phyloP scores from a whole-genome alignment of 2,329 filamentous ascomycete genomes.

The Paracoccidioides lutzii region DNA sequence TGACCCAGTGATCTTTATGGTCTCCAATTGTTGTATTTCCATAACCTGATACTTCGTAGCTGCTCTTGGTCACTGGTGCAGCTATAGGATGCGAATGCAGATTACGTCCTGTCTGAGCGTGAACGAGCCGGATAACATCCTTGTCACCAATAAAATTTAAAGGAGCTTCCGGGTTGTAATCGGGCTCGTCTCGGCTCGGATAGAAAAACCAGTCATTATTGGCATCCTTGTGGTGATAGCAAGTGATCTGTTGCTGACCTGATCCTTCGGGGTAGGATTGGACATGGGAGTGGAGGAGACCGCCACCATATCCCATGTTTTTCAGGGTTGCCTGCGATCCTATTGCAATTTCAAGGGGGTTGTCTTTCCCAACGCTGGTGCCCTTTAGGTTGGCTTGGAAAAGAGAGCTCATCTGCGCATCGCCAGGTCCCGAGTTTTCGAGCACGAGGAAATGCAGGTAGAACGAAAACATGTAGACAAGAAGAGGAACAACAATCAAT shows the following conservation, averaged over 20 bases:
- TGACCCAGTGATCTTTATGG: slow-evolving; percentile 91
- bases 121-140: slow-evolving; percentile 71
- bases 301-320: slow-evolving; percentile 98
- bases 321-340: slow-evolving; percentile 88
- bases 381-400: slow-evolving; percentile 95
- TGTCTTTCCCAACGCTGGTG: slow-evolving; percentile 87
- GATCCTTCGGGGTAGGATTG: slow-evolving; percentile 95
- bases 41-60: slow-evolving; percentile 89
- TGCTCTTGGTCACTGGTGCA: slow-evolving; percentile 76
- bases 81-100: slow-evolving; percentile 86
- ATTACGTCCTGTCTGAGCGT: slow-evolving; percentile 92
- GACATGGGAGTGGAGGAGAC: slow-evolving; percentile 88
- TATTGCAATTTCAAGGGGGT: slow-evolving; percentile 78
- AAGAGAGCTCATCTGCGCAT: slow-evolving; percentile 99
- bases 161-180: slow-evolving; percentile 59
- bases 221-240: slow-evolving; percentile 98
- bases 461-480: slow-evolving; percentile 94
- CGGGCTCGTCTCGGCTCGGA: slow-evolving; percentile 66
- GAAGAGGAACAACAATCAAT: slow-evolving; percentile 73
- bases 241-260: slow-evolving; percentile 88
- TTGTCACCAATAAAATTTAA: slow-evolving; percentile 65
- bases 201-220: slow-evolving; percentile 99
- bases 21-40: slow-evolving; percentile 92
- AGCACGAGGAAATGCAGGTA: slow-evolving; percentile 88
- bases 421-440: slow-evolving; percentile 84